phyloP scores from a whole-genome alignment of 1,139 yeast genomes.

The Yamadazyma pseudoaaseri region DNA sequence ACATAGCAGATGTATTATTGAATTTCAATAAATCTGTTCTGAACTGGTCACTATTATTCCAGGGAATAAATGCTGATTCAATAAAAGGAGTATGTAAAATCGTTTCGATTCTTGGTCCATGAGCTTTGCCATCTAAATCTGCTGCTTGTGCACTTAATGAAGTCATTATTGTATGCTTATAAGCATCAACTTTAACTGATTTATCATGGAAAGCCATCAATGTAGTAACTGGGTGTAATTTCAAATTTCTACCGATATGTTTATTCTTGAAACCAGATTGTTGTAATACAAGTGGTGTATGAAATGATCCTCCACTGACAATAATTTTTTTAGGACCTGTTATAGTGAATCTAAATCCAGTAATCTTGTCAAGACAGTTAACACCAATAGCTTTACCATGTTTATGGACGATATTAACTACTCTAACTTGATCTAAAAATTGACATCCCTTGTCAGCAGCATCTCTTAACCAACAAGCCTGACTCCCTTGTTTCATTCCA shows the following conservation, averaged over 20 bases:
- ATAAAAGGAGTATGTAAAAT: conserved; percentile 47
- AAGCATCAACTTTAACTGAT: conserved; percentile 34
- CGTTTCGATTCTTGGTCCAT: conserved; percentile 58
- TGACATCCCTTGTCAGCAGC: conserved; percentile 50
- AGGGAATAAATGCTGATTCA: conserved; percentile 42
- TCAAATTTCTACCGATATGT: conserved; percentile 54
- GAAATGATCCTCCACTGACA: conserved; percentile 50
- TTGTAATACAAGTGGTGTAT: conserved; percentile 51
- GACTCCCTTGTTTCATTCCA: conserved; percentile 57
- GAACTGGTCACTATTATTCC: conserved; percentile 36
- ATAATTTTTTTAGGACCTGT: conserved; percentile 49
- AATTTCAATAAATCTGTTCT: conserved; percentile 39
- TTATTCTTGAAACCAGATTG: conserved; percentile 54
- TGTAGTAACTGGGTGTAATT: conserved; percentile 51
- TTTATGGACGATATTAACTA: conserved; percentile 36
- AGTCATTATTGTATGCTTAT: conserved; percentile 49
- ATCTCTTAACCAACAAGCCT: conserved; percentile 51
- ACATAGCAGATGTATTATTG: conserved; percentile 39
- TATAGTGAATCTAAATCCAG: conserved; percentile 34
- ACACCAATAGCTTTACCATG: conserved; percentile 48
- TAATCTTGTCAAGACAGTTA: conserved; percentile 28
- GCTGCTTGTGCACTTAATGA: conserved; percentile 49
- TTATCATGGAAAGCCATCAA: conserved; percentile 44
- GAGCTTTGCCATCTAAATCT: conserved; percentile 55
- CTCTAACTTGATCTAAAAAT: conserved; percentile 50